These are phyloP conservation scores for Trichoderma polysporum DNA, from an alignment of 2,329 filamentous ascomycete genomes.

Conservation along the genomic window DNA sequence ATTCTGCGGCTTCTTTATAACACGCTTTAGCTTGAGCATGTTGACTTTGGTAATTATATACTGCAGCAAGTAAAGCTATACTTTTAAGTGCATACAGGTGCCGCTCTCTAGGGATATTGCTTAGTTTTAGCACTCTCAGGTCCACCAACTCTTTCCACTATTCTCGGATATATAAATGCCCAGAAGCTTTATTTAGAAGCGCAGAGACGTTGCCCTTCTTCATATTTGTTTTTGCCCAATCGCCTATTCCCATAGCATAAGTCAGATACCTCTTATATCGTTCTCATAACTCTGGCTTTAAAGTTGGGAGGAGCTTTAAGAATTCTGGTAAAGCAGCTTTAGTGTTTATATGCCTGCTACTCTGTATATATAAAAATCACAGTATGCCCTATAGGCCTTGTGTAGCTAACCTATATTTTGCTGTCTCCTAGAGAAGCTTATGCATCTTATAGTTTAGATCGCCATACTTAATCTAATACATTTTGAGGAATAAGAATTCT, in stretches of 20 bases:
- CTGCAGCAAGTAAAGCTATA: neutral
- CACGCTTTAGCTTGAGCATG: neutral
- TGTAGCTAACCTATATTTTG: neutral
- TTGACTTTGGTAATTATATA: neutral
- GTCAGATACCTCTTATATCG: neutral
- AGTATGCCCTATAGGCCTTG: neutral
- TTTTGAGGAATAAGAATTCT: slow-evolving; percentile 37
- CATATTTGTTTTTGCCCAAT: neutral
- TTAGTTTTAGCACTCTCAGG: neutral
- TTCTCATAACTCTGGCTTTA: neutral
- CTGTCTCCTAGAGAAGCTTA: neutral
- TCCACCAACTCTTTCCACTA: neutral
- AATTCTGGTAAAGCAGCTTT: neutral
- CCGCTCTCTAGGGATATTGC: neutral
- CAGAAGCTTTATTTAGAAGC: neutral
- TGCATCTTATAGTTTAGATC: slow-evolving; percentile 32
- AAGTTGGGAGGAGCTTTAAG: neutral
- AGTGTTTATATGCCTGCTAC: neutral
- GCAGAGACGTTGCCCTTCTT: neutral
- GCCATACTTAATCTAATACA: slow-evolving; percentile 1
- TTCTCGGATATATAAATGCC: neutral
- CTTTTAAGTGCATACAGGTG: neutral
- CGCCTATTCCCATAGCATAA: neutral
- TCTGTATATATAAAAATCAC: neutral
- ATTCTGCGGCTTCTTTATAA: neutral